A percentile compares a stretch with the other conserved stretches of the same genome.
Conservation (phyloP, 2,329 filamentous ascomycete genomes). For the Botrytis deweyae region DNA sequence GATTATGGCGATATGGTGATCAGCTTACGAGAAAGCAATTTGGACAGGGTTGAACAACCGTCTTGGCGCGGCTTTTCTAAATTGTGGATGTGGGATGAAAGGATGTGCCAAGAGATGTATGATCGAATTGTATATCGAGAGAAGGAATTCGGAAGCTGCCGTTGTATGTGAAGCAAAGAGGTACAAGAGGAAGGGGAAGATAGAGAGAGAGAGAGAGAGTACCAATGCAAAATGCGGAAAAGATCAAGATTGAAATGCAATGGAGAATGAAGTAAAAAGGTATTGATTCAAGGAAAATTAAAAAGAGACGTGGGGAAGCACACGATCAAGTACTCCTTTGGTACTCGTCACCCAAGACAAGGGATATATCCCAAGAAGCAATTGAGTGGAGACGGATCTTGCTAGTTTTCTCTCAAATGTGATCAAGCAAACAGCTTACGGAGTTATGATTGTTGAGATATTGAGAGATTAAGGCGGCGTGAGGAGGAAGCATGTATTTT, state of each 20-base stretch:
- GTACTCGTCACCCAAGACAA: background rate
- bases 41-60: constrained; percentile 18
- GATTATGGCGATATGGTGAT: constrained; percentile 1
- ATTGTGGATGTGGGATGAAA: background rate
- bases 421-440: constrained; percentile 1
- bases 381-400: constrained; percentile 8
- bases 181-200: background rate
- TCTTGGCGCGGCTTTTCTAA: constrained; percentile 17
- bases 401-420: background rate
- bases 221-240: background rate
- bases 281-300: background rate
- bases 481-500: background rate
- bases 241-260: background rate
- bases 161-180: constrained; percentile 10
- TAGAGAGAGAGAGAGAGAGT: background rate
- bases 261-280: background rate
- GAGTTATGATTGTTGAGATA: background rate
- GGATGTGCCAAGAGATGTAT: constrained; percentile 10
- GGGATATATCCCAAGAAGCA: background rate
- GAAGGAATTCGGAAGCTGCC: background rate
- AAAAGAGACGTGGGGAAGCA: constrained; percentile 3
- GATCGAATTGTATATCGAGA: background rate
- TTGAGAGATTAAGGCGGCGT: constrained; percentile 12
- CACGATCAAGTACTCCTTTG: constrained; percentile 21
- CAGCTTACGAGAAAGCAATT: background rate